Percentiles rank a stretch among this genome's conserved stretches.
Conservation (phyloP, 2,329 filamentous ascomycete species). For the Diaporthe australafricana region DNA sequence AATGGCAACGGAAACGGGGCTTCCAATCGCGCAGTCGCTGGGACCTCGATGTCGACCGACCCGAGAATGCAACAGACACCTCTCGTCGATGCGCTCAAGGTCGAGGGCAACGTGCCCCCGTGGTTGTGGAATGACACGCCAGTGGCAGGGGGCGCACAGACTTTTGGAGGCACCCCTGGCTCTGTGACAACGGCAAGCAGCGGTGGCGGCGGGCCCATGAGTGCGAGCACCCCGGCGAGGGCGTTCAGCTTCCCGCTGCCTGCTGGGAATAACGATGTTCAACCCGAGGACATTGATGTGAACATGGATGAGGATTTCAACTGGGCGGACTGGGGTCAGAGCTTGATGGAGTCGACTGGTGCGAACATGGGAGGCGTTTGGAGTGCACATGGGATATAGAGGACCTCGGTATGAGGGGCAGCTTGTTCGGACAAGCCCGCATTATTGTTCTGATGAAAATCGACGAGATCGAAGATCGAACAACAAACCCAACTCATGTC, state of each 20-base stretch:
- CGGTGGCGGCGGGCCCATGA: slow-evolving; percentile 19
- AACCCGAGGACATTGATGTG: slow-evolving; percentile 46
- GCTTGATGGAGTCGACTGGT: slow-evolving; percentile 45
- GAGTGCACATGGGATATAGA: slow-evolving; percentile 38
- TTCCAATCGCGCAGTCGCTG: slow-evolving; percentile 17
- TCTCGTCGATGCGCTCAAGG: slow-evolving; percentile 54
- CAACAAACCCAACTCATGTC: neutral
- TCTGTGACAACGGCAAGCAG: slow-evolving; percentile 12
- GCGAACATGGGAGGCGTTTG: slow-evolving; percentile 43
- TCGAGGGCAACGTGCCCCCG: slow-evolving; percentile 61
- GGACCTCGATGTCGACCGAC: slow-evolving; percentile 5
- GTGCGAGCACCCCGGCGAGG: slow-evolving; percentile 17
- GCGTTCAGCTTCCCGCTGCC: slow-evolving; percentile 37
- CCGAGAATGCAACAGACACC: slow-evolving; percentile 37
- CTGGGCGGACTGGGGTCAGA: slow-evolving; percentile 52
- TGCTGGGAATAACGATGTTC: slow-evolving; percentile 18
- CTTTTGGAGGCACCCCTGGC: neutral
- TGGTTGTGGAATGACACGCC: slow-evolving; percentile 63
- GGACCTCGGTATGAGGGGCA: neutral
- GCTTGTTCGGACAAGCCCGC: slow-evolving; percentile 1
- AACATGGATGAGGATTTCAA: slow-evolving; percentile 53
- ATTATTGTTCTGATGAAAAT: neutral
- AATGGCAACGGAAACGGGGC: slow-evolving; percentile 2
- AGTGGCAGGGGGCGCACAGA: neutral
- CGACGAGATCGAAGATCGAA: neutral